Base-by-base conservation (phyloP, 108 stramenopile species). In the Nitzschia sp. region DNA sequence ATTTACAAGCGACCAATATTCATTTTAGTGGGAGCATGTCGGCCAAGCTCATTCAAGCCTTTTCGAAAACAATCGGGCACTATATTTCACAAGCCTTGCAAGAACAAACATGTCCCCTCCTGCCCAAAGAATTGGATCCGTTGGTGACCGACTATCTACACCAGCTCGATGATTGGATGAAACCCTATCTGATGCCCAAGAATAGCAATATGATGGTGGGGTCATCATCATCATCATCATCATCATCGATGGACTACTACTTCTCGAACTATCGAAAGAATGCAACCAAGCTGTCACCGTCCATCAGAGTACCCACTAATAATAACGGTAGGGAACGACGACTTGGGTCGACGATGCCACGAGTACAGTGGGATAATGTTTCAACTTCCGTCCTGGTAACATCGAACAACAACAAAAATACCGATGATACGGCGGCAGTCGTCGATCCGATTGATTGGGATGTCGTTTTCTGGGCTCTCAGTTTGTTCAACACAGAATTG, bases 21-120 rank as follows among this genome's bases (percentile, higher is more conserved):
- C 61, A 84, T 36, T 92, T 92, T 58, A 77, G 85, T 1, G 91
- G 91, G 23, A 76, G 75, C 56, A 52, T 72, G 4, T 85, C 85
- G 9, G 86, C 91, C 27, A 80, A 78, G 57, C 61, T 89, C 21
- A 82, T 92, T 32, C 72, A 77, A 28, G 59, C 85, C n/a, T 89
- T 92, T 65, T 75, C 77, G 1, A 73, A 67, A 27, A 38, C 68
- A 6, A 92, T 92, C 66, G 45, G 67, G n/a, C 46, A 67, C 0
- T 71, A 72, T 31, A 41, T 90, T 22, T 75, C 84, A 4, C 26
- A 58, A n/a, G 80, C 75, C 0, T 45, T 87, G 34, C 78, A 79
- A 56, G 56, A 71, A 0, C 59, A 83, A 58, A 32, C 82, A 3
- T 87, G 89, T 54, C 63, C 77, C 11, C 26, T 82, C 35, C 52